Conservation (phyloP, 805 yeast genomes). For the Starmerella apis region DNA sequence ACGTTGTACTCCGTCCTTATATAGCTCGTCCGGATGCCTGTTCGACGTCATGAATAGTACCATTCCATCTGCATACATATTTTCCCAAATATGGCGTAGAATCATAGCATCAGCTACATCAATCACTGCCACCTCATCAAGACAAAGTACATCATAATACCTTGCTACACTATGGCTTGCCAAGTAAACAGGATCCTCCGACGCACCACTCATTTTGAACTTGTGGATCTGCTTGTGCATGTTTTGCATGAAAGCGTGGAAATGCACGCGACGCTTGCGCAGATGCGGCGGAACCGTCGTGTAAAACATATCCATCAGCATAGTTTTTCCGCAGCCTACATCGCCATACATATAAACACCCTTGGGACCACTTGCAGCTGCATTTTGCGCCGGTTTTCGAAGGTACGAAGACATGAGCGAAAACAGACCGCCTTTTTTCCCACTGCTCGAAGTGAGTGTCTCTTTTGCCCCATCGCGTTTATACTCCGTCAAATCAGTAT, state of each 20-base stretch:
- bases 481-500: conserved; percentile 45
- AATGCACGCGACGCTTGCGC: conserved; percentile 73
- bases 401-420: not conserved
- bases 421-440: not conserved
- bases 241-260: conserved; percentile 94
- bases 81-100: conserved; percentile 64
- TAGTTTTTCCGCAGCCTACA: conserved; percentile 97
- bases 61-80: conserved; percentile 57
- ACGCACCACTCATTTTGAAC: conserved; percentile 46
- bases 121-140: conserved; percentile 95
- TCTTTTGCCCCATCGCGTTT: conserved; percentile 42
- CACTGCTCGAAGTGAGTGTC: not conserved
- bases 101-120: conserved; percentile 99
- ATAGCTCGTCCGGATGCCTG: conserved; percentile 87
- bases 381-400: conserved; percentile 11
- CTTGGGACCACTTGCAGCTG: conserved; percentile 37
- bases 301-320: conserved; percentile 94
- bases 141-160: conserved; percentile 68
- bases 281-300: conserved; percentile 68
- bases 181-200: conserved; percentile 72
- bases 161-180: conserved; percentile 71
- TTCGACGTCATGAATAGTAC: conserved; percentile 88
- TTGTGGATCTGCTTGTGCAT: conserved; percentile 80
- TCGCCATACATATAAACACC: conserved; percentile 94
- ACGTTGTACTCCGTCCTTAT: conserved; percentile 88